Conservation (phyloP, 345 rosid genomes). For the Populus tremula region DNA sequence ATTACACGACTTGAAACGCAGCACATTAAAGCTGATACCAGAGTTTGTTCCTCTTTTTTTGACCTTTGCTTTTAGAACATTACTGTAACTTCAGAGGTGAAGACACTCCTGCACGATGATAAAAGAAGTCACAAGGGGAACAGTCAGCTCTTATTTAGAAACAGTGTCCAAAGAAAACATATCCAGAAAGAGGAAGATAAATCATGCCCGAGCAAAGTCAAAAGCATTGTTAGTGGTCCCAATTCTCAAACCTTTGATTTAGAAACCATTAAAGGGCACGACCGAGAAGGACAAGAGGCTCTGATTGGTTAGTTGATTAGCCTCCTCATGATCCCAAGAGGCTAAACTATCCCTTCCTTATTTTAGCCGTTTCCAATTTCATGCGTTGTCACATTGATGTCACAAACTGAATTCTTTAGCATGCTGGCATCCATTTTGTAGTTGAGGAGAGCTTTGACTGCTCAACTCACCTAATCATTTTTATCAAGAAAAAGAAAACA, state of each 20-base stretch:
- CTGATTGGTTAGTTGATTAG: background rate
- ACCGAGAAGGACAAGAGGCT: background rate
- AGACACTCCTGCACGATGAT: background rate
- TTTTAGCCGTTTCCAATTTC: background rate
- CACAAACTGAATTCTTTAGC: background rate
- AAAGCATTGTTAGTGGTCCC: background rate
- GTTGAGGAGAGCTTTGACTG: background rate
- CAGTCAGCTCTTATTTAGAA: background rate
- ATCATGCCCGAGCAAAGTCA: background rate
- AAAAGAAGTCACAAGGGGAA: background rate
- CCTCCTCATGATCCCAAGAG: background rate
- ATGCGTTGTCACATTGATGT: background rate
- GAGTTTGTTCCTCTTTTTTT: background rate
- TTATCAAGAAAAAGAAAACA: background rate
- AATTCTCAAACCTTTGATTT: background rate
- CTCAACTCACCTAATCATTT: background rate
- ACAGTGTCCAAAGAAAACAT: background rate
- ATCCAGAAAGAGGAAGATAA: background rate
- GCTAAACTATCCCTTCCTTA: background rate
- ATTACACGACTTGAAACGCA: background rate
- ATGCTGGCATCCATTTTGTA: background rate
- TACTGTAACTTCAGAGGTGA: background rate
- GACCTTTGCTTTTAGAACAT: background rate
- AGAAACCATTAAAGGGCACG: background rate
- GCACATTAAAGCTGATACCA: background rate